Evolutionary conservation across 805 yeast genomes (phyloP).

Genomic region (Candida railenensis): DNA sequence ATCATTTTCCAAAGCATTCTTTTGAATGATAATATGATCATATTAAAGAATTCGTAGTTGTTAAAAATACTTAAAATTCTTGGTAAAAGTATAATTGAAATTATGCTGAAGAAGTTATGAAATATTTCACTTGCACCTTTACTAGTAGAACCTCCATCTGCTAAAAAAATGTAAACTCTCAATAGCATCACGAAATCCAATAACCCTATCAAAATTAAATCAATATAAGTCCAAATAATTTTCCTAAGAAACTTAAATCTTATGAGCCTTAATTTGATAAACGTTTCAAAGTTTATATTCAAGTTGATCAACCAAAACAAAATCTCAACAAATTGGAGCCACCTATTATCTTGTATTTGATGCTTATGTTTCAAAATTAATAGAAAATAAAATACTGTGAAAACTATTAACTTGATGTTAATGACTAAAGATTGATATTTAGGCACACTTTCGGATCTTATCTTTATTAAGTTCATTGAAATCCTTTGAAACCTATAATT

Average conservation of each 20-base stretch:
- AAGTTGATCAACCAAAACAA: conserved; percentile 45
- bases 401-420: conserved; percentile 31
- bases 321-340: conserved; percentile 23
- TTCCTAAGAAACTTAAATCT: conserved; percentile 46
- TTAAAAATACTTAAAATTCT: conserved; percentile 50
- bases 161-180: conserved; percentile 14
- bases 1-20: conserved; percentile 51
- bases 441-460: conserved; percentile 36
- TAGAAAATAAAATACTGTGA: conserved; percentile 29
- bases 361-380: conserved; percentile 24
- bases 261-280: conserved; percentile 42
- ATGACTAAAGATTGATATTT: conserved; percentile 42
- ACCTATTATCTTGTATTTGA: conserved; percentile 4
- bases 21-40: conserved; percentile 50
- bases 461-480: conserved; percentile 27
- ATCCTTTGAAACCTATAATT: conserved; percentile 32
- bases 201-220: conserved; percentile 38
- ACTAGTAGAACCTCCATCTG: conserved; percentile 10
- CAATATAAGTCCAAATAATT: conserved; percentile 55
- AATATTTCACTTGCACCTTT: conserved; percentile 10
- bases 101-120: conserved; percentile 37
- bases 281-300: conserved; percentile 48
- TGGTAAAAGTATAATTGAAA: conserved; percentile 51
- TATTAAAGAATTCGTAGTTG: conserved; percentile 50
- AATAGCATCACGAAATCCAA: conserved; percentile 33